Percentiles rank a stretch among this genome's conserved stretches.
Conservation (phyloP, 768 basidiomycete species). For the Xerocomus brunneocitrinus region DNA sequence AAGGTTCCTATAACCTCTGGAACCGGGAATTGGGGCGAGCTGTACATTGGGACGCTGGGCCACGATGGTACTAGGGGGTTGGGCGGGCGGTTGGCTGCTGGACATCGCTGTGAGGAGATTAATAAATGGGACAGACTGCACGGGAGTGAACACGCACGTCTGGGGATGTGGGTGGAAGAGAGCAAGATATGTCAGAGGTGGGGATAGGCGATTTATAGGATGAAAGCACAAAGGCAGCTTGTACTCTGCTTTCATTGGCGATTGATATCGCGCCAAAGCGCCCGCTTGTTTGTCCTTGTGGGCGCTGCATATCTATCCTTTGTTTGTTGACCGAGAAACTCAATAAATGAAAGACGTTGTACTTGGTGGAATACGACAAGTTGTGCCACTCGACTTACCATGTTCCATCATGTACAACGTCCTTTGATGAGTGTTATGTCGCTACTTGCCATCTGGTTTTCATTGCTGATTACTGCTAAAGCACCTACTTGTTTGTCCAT, state of each 20-base stretch:
- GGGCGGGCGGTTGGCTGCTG: constrained; percentile 1
- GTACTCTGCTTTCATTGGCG: constrained; percentile 26
- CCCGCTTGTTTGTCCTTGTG: constrained; percentile 45
- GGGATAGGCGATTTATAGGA: constrained; percentile 24
- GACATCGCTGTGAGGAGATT: constrained; percentile 16
- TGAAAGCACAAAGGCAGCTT: constrained; percentile 24
- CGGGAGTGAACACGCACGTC: background rate
- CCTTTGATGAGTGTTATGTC: background rate
- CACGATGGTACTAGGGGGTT: constrained; percentile 3
- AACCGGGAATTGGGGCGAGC: constrained; percentile 17
- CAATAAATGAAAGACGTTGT: background rate
- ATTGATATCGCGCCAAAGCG: constrained; percentile 34
- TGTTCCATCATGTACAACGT: background rate
- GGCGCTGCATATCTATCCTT: constrained; percentile 30
- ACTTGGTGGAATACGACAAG: background rate
- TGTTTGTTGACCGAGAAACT: constrained; percentile 31
- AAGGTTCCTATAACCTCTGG: constrained; percentile 15
- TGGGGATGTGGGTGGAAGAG: background rate
- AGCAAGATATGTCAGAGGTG: background rate
- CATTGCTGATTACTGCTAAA: background rate
- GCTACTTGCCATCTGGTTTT: background rate
- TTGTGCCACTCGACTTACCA: background rate
- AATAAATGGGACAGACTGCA: background rate
- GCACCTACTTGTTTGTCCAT: background rate
- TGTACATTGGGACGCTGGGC: background rate